Evolutionary conservation across 768 basidiomycete species (phyloP).

Genomic region (Gloeopeniophorella convolvens): DNA sequence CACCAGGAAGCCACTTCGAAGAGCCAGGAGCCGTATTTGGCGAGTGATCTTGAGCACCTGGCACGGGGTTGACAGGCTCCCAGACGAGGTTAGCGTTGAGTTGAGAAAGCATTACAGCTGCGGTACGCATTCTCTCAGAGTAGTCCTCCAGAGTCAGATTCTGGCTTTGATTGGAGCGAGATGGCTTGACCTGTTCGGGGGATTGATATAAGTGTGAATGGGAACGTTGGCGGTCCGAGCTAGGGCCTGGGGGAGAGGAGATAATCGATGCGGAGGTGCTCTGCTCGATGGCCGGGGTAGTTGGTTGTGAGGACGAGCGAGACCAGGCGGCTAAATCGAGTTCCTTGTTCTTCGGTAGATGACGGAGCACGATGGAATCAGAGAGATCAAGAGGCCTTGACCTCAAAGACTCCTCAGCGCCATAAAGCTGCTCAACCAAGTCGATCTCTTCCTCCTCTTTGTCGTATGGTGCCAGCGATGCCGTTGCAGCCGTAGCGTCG

Average conservation of each 20-base stretch:
- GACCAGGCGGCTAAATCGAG: conserved; percentile 86
- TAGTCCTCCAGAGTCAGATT: conserved; percentile 88
- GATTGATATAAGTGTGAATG: conserved; percentile 5
- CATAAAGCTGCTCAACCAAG: conserved; percentile 93
- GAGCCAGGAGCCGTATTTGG: conserved; percentile 17
- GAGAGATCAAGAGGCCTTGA: conserved; percentile 70
- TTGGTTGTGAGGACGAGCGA: conserved; percentile 39
- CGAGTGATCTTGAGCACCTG: conserved; percentile 13
- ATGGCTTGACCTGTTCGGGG: conserved; percentile 14
- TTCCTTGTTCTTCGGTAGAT: conserved; percentile 81
- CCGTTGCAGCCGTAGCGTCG: not conserved
- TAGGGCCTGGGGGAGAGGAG: not conserved
- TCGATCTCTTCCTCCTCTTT: conserved; percentile 86
- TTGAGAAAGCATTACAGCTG: conserved; percentile 97
- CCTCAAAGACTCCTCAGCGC: conserved; percentile 64
- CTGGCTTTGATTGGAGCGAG: conserved; percentile 12
- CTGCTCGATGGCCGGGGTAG: conserved; percentile 38
- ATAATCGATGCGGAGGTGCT: not conserved
- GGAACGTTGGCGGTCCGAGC: conserved; percentile 3
- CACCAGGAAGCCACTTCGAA: conserved; percentile 27
- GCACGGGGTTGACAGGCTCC: conserved; percentile 36
- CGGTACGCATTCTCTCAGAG: conserved; percentile 96
- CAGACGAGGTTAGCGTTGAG: conserved; percentile 74
- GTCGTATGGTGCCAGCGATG: conserved; percentile 8
- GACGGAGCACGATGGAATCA: conserved; percentile 78